These are phyloP conservation scores for Botryotinia calthae DNA, from an alignment of 2,329 filamentous ascomycete genomes.

Conservation along the genomic window DNA sequence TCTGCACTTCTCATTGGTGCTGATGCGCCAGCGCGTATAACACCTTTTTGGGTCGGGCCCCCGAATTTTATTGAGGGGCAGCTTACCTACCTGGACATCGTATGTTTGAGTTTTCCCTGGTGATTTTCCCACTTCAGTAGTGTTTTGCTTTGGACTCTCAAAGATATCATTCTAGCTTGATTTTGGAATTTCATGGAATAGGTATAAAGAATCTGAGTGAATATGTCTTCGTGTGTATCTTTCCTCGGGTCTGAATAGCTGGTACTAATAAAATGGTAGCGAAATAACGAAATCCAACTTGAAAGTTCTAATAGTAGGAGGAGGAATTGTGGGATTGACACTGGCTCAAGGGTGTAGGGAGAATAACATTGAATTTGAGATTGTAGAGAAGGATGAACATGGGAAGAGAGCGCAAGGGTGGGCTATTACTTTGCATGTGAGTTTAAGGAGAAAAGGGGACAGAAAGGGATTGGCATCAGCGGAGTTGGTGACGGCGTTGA, in stretches of 20 bases:
- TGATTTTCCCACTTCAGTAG: not conserved
- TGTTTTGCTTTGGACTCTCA: not conserved
- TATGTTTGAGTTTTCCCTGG: not conserved
- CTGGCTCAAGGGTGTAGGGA: constrained; percentile 20
- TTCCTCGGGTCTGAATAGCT: not conserved
- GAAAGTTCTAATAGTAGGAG: constrained; percentile 19
- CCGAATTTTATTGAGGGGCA: not conserved
- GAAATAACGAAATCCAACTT: not conserved
- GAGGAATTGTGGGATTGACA: constrained; percentile 20
- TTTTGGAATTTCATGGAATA: not conserved
- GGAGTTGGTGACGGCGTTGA: not conserved
- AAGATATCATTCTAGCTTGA: not conserved
- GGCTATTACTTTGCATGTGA: constrained; percentile 55
- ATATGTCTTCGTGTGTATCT: not conserved
- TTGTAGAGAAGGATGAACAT: constrained; percentile 39
- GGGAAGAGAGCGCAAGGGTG: constrained; percentile 48
- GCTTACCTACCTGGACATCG: not conserved
- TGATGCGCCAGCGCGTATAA: not conserved
- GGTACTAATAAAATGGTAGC: not conserved
- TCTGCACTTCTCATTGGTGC: constrained; percentile 2
- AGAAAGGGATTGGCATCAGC: no score
- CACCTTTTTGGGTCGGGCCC: not conserved
- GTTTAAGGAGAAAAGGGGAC: not conserved
- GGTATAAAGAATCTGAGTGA: not conserved
- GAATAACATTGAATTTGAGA: constrained; percentile 20